These are phyloP conservation scores for Hypoxylon rickii DNA, from an alignment of 495 filamentous ascomycete genomes.

Conservation along the genomic window DNA sequence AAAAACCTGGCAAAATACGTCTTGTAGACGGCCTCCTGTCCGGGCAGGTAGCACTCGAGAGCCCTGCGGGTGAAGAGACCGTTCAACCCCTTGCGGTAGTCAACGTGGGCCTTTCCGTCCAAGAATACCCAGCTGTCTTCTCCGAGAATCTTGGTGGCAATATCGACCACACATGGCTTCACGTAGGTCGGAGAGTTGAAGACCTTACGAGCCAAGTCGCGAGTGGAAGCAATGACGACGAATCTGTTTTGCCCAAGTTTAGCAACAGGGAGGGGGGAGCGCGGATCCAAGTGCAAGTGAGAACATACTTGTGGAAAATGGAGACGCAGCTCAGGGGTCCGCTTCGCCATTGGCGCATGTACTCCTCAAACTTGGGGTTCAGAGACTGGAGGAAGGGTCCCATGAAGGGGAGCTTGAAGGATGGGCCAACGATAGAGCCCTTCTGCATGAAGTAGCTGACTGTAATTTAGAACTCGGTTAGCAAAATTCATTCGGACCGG, in stretches of 20 bases:
- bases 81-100: conserved; percentile 96
- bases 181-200: conserved; percentile 94
- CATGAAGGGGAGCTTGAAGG: conserved; percentile 90
- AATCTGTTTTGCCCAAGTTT: conserved; percentile 62
- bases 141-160: conserved; percentile 91
- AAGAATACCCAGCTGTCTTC: conserved; percentile 96
- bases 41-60: conserved; percentile 85
- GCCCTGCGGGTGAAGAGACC: conserved; percentile 91
- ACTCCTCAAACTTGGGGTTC: conserved; percentile 88
- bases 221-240: conserved; percentile 93
- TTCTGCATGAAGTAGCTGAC: conserved; percentile 87
- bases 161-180: conserved; percentile 96
- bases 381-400: conserved; percentile 93
- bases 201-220: conserved; percentile 95
- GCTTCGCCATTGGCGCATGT: conserved; percentile 89
- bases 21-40: conserved; percentile 90
- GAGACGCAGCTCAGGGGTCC: conserved; percentile 94
- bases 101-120: conserved; percentile 92
- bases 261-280: background rate
- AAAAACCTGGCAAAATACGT: conserved; percentile 81
- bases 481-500: conserved; percentile 20
- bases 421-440: conserved; percentile 79
- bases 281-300: background rate
- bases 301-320: conserved; percentile 96
- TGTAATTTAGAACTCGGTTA: conserved; percentile 45